Base-by-base conservation (phyloP, 768 basidiomycete species). In the Candolleomyces aberdarensis region DNA sequence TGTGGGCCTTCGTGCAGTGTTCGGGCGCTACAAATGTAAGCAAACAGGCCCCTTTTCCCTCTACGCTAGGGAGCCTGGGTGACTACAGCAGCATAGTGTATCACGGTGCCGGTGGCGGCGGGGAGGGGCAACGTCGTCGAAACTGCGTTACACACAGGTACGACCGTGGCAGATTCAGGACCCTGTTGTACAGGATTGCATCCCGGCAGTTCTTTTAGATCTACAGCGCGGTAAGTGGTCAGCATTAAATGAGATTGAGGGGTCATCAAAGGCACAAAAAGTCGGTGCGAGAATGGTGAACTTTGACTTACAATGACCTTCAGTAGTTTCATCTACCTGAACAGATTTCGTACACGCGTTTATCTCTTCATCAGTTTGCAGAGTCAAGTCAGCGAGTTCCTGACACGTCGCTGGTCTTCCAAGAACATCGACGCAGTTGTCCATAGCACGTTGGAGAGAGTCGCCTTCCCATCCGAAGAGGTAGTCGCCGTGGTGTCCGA, bases 351-450 rank as follows among this genome's bases (percentile, higher is more conserved):
- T 41, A 14, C 59, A 60, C n/a, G 29, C 8, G 26, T 60, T 54
- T 40, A 60, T 60, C 40, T 60, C 59, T 15, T 60, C 59, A 22
- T 60, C 59, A n/a, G 59, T 60, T n/a, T 40, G 59, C 7, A 60
- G 31, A 14, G 59, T 60, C 13, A 60, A 51, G 8, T 29, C 51
- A 15, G 32, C 20, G 4, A 40, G 51, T 5, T 50, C 29, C 36
- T 59, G 50, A 9, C 44, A 46, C 15, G 19, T 17, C 44, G 15
- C 15, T 14, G 59, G 51, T 9, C 15, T 29, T 10, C 59, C 59
- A 29, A 54, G 53, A n/a, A 19, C 36, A 40, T 60, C 59, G 32
- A 51, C 11, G 51, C 59, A 60, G 40, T 60, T 60, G 41, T 53
- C 59, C 59, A 60, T 60, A 17, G 59, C 59, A 54, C 59, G 59